Percentiles rank a stretch among this genome's conserved stretches.
Evolutionary conservation across 2,329 filamentous ascomycete genomes (phyloP).

Genomic region (Diaporthe sp.): DNA sequence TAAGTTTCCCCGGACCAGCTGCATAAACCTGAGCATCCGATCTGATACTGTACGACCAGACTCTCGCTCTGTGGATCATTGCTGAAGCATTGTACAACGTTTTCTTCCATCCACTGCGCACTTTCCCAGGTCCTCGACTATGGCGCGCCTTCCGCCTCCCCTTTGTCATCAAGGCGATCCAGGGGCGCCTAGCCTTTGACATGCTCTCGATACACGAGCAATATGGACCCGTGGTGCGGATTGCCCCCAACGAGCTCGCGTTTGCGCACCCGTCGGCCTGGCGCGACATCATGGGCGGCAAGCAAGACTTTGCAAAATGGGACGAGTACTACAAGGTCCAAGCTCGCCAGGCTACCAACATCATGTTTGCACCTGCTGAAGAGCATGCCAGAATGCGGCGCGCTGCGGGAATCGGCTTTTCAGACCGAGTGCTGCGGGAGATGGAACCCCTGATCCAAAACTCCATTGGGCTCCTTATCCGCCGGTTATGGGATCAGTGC

Average conservation of each 20-base stretch:
- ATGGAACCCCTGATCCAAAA: slow-evolving; percentile 24
- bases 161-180: slow-evolving; percentile 8
- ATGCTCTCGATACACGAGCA: slow-evolving; percentile 48
- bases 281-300: slow-evolving; percentile 52
- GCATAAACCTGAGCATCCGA: neutral
- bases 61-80: neutral
- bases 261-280: slow-evolving; percentile 52
- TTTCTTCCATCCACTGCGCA: slow-evolving; percentile 31
- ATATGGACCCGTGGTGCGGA: slow-evolving; percentile 57
- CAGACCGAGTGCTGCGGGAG: slow-evolving; percentile 22
- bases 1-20: neutral
- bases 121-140: slow-evolving; percentile 30
- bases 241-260: slow-evolving; percentile 56
- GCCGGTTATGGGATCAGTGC: neutral
- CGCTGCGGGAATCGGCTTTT: slow-evolving; percentile 28
- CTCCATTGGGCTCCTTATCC: slow-evolving; percentile 7
- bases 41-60: neutral
- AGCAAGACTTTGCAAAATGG: slow-evolving; percentile 29
- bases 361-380: slow-evolving; percentile 32
- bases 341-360: neutral
- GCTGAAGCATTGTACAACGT: slow-evolving; percentile 28
- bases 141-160: slow-evolving; percentile 34
- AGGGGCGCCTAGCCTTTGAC: slow-evolving; percentile 36
- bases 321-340: slow-evolving; percentile 17
- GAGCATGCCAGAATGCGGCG: slow-evolving; percentile 32